Conservation (phyloP, 2,329 filamentous ascomycete species). For the Clathrospora elynae region DNA sequence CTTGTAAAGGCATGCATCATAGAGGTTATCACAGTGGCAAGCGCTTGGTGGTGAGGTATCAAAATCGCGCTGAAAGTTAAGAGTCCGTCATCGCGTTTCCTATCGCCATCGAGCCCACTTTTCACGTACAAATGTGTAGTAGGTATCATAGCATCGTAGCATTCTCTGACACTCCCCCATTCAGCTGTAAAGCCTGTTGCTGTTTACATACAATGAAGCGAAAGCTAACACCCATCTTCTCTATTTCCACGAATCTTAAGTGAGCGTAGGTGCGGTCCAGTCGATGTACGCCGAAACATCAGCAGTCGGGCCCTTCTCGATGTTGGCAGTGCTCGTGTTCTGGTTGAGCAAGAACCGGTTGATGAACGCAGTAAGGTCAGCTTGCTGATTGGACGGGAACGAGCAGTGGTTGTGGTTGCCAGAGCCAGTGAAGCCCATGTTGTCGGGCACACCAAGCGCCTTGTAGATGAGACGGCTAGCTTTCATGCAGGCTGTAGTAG, state of each 20-base stretch:
- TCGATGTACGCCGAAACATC: constrained; percentile 45
- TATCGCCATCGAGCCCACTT: background rate
- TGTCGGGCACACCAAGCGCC: constrained; percentile 58
- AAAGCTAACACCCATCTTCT: constrained; percentile 1
- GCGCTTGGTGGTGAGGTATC: constrained; percentile 17
- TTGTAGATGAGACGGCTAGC: constrained; percentile 60
- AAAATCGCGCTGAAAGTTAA: constrained; percentile 1
- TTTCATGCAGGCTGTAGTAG: constrained; percentile 64
- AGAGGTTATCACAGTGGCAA: background rate
- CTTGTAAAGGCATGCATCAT: background rate
- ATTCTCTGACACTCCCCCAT: constrained; percentile 1
- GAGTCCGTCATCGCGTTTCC: background rate
- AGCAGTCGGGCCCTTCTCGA: constrained; percentile 42
- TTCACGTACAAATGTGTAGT: background rate
- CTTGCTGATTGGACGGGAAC: constrained; percentile 60
- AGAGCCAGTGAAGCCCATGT: constrained; percentile 64
- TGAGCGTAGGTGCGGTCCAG: constrained; percentile 44
- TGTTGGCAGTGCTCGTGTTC: constrained; percentile 35
- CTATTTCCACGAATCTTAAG: constrained; percentile 23
- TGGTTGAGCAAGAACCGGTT: constrained; percentile 56
- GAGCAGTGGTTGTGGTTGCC: constrained; percentile 62
- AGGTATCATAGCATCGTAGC: too few relatives aligned
- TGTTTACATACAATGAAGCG: constrained; percentile 20
- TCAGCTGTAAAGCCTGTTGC: constrained; percentile 1
- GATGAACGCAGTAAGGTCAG: constrained; percentile 61